Percentiles rank a stretch among this genome's conserved stretches.
Conservation (phyloP, 805 yeast species). For the Wickerhamomyces subpelliculosus region DNA sequence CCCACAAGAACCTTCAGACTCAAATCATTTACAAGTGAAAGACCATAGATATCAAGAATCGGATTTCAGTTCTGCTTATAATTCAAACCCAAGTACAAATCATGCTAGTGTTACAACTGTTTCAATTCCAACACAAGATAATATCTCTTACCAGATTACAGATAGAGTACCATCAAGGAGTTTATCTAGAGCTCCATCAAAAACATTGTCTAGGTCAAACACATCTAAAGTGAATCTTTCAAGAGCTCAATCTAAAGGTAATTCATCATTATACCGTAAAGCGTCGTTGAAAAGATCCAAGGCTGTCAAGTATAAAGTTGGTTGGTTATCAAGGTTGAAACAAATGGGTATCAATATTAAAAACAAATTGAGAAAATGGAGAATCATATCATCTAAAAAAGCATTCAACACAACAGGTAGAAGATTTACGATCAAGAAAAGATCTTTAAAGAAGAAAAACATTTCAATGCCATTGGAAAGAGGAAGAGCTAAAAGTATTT, state of each 20-base stretch:
- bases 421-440: slow-evolving; percentile 5
- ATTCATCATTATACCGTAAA: slow-evolving; percentile 8
- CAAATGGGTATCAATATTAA: slow-evolving; percentile 20
- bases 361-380: slow-evolving; percentile 21
- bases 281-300: slow-evolving; percentile 25
- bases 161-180: slow-evolving; percentile 3
- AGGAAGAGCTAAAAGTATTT: slow-evolving; percentile 16
- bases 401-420: slow-evolving; percentile 7
- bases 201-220: too few relatives aligned
- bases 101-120: neutral
- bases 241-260: slow-evolving; percentile 2
- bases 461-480: slow-evolving; percentile 5
- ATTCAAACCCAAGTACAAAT: neutral
- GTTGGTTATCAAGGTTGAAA: slow-evolving; percentile 27
- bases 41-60: too few relatives aligned
- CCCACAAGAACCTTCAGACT: neutral
- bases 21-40: neutral
- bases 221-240: too few relatives aligned
- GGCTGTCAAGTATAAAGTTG: slow-evolving; percentile 32
- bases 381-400: slow-evolving; percentile 20
- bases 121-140: slow-evolving; percentile 15
- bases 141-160: slow-evolving; percentile 23
- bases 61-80: neutral
- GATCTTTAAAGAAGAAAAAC: slow-evolving; percentile 3
- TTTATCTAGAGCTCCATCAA: neutral